These are phyloP conservation scores for Setaria italica DNA, from an alignment of 202 grass and related monocot genomes.

Conservation along the genomic window DNA sequence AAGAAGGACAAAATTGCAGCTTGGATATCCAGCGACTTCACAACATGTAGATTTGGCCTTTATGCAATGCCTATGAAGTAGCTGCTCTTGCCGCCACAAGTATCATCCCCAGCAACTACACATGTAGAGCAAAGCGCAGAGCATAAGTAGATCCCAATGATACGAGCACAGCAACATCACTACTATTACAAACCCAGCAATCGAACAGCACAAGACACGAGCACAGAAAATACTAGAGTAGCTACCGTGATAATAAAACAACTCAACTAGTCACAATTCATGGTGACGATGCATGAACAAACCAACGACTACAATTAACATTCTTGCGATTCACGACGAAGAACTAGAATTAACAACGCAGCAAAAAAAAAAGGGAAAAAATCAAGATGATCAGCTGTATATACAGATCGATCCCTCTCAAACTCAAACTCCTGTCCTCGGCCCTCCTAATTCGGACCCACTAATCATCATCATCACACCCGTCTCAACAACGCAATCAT, in stretches of 20 bases:
- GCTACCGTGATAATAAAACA: background rate
- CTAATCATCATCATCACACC: constrained; percentile 48
- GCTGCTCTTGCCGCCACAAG: too few species aligned
- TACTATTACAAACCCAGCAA: background rate
- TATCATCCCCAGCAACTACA: background rate
- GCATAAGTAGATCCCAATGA: background rate
- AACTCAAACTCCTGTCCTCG: constrained; percentile 27
- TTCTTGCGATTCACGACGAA: background rate
- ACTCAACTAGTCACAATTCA: background rate
- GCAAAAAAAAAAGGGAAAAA: constrained; percentile 41
- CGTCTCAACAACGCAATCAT: constrained; percentile 53
- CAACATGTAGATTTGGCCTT: background rate
- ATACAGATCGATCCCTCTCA: constrained; percentile 46
- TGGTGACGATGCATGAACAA: background rate
- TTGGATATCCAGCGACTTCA: constrained; percentile 18
- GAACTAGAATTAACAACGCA: constrained; percentile 36
- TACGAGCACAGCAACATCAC: constrained; percentile 10
- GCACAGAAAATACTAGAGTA: background rate
- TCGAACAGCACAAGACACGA: background rate
- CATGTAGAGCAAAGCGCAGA: too few species aligned
- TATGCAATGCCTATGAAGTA: background rate
- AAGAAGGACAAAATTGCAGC: background rate
- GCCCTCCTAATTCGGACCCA: constrained; percentile 51
- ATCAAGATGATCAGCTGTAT: constrained; percentile 64
- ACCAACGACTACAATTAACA: background rate